Percentiles rank a stretch among this genome's conserved stretches.
phyloP scores from a whole-genome alignment of 106 monocot species.

The Chionographis japonica region DNA sequence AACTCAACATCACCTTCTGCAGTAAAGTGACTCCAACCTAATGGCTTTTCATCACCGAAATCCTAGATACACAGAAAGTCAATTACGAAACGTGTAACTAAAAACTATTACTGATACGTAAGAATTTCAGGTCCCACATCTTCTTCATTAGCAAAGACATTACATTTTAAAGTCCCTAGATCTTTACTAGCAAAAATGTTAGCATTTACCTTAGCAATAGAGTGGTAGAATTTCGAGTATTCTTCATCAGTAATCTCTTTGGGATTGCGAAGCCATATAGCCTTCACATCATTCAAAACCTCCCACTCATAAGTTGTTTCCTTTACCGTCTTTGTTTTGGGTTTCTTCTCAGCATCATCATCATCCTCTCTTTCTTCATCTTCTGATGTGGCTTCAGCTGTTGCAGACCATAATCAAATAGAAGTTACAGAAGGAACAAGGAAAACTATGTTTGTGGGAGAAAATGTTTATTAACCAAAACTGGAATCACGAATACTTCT shows the following conservation, averaged over 20 bases:
- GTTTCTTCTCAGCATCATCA: conserved; percentile 63
- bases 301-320: conserved; percentile 90
- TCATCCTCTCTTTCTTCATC: conserved; percentile 71
- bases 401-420: neutral
- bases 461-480: neutral
- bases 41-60: conserved; percentile 87
- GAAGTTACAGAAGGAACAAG: neutral
- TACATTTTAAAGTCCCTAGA: no score
- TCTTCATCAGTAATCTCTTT: conserved; percentile 98
- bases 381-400: conserved; percentile 44
- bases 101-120: no score
- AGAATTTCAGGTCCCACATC: no score
- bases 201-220: conserved; percentile 67
- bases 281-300: conserved; percentile 92
- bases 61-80: conserved; percentile 40
- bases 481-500: neutral
- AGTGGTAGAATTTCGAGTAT: conserved; percentile 88
- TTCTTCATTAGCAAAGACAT: no score
- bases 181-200: neutral
- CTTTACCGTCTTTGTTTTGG: conserved; percentile 79
- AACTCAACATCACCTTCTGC: conserved; percentile 99
- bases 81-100: neutral
- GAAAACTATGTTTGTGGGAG: neutral
- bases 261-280: conserved; percentile 95
- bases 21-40: conserved; percentile 86